Evolutionary conservation across 2,329 filamentous ascomycete species (phyloP), one percentile per base, ranked within the genome.

Genomic region (Trichoderma sp.): DNA sequence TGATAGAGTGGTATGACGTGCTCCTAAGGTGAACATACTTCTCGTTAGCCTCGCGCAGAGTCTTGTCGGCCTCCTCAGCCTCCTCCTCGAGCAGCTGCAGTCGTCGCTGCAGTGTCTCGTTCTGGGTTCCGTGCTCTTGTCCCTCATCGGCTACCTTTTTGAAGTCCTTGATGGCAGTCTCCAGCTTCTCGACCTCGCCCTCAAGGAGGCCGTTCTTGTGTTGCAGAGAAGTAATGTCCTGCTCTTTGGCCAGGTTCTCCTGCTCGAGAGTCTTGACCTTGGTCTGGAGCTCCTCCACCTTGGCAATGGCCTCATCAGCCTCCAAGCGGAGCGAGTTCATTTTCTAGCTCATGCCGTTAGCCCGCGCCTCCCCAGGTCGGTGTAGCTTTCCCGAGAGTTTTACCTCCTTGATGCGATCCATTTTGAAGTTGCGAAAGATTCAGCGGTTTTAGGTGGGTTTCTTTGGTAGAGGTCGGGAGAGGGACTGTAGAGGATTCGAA

Each of bases 81-180:
- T 99, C 97, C 88, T 98, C 96, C 89, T 99, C 97, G 81, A 99
- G 92, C 80, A 99, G 89, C 89, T 98, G 95, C 84, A 98, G 90
- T 88, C 95, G 94, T 87, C 97, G 91, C 88, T 95, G 93, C 80
- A 99, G 90, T 81, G 93, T 91, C 88, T 99, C 97, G 86, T 96
- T 97, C 87, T 97, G 94, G 83, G 93, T 94, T 84, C 94, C 93
- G 84, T 86, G 95, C 91, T 88, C 94, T 89, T 85, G 91, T 88
- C 94, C 93, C 86, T 96, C 93, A 84, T 94, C 93, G 83, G 94
- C 94, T 79, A 92, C 88, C 83, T 93, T 93, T 91, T 99, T 99
- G 85, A 93, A 91, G 80, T 97, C 94, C 88, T 95, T 94, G 85
- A 98, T 90, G 81, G 89, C 87, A 78, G 87, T 86, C 89, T 98